A percentile compares a stretch with the other conserved stretches of the same genome.
Evolutionary conservation across 1,284 basidiomycete genomes (phyloP).

Genomic region (Xerocomus minutiporus): DNA sequence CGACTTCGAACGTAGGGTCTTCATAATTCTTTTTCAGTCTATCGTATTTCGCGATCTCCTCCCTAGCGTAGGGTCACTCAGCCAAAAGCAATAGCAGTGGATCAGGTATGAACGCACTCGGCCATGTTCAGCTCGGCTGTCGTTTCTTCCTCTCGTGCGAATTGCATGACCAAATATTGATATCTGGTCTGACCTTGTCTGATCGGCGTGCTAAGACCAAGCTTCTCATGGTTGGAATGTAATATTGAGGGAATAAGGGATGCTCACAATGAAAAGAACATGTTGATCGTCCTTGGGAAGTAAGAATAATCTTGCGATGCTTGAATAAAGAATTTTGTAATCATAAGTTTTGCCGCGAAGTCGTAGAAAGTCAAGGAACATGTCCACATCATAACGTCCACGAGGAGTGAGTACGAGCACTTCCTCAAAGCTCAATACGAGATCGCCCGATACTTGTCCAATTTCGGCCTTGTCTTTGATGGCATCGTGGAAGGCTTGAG

Average conservation of each 20-base stretch:
- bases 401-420: constrained; percentile 95
- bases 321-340: constrained; percentile 93
- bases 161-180: constrained; percentile 97
- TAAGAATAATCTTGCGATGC: constrained; percentile 88
- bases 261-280: constrained; percentile 85
- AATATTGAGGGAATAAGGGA: neutral
- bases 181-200: constrained; percentile 98
- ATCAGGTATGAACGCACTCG: constrained; percentile 56
- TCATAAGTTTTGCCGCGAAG: constrained; percentile 98
- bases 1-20: constrained; percentile 91
- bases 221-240: constrained; percentile 39
- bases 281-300: constrained; percentile 97
- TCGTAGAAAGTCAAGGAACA: constrained; percentile 92
- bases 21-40: constrained; percentile 89
- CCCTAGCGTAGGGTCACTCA: constrained; percentile 39
- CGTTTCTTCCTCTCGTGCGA: constrained; percentile 94
- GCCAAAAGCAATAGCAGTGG: neutral
- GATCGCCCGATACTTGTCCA: constrained; percentile 87
- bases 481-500: constrained; percentile 93
- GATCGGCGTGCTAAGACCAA: constrained; percentile 88
- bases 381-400: constrained; percentile 96
- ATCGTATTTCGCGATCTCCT: constrained; percentile 72
- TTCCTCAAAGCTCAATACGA: constrained; percentile 94
- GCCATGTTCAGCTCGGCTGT: constrained; percentile 93
- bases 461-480: constrained; percentile 98